These are phyloP conservation scores for Cryphonectria nitschkei DNA, from an alignment of 2,329 filamentous ascomycete species.

Conservation along the genomic window DNA sequence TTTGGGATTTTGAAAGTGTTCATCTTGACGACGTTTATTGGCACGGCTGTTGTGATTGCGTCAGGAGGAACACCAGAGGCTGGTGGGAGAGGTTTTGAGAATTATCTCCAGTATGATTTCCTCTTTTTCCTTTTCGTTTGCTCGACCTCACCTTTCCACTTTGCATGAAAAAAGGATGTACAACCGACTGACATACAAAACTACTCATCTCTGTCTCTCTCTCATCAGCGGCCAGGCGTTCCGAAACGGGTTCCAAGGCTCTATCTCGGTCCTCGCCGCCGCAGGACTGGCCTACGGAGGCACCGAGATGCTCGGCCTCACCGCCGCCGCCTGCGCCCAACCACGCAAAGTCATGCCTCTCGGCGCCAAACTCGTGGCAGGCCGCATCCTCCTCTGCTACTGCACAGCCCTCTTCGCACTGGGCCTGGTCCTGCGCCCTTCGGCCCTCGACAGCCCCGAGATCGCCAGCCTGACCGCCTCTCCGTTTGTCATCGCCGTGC, in stretches of 20 bases:
- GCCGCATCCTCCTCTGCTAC: constrained; percentile 45
- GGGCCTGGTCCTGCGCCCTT: constrained; percentile 40
- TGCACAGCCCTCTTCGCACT: constrained; percentile 42
- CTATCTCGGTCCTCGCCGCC: constrained; percentile 48
- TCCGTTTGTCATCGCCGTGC: constrained; percentile 42
- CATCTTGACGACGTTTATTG: constrained; percentile 59
- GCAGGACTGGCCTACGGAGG: constrained; percentile 51
- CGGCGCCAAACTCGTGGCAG: constrained; percentile 45
- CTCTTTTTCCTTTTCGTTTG: neutral
- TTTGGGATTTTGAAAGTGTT: constrained; percentile 56
- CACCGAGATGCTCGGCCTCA: constrained; percentile 50
- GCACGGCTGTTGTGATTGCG: constrained; percentile 55
- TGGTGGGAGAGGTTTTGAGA: constrained; percentile 19
- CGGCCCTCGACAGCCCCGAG: constrained; percentile 34
- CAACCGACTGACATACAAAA: neutral
- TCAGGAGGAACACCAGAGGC: constrained; percentile 43
- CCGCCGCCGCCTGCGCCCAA: constrained; percentile 46
- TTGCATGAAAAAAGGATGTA: neutral
- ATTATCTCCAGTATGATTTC: constrained; percentile 20
- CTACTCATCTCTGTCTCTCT: neutral
- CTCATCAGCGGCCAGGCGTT: constrained; percentile 36
- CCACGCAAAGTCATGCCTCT: constrained; percentile 43
- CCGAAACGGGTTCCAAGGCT: constrained; percentile 45
- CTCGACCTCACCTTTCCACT: no score
- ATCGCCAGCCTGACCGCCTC: constrained; percentile 37